Evolutionary conservation across 2,329 filamentous ascomycete species (phyloP), one percentile per base, ranked within the genome.

Genomic region (Aureobasidium namibiae): DNA sequence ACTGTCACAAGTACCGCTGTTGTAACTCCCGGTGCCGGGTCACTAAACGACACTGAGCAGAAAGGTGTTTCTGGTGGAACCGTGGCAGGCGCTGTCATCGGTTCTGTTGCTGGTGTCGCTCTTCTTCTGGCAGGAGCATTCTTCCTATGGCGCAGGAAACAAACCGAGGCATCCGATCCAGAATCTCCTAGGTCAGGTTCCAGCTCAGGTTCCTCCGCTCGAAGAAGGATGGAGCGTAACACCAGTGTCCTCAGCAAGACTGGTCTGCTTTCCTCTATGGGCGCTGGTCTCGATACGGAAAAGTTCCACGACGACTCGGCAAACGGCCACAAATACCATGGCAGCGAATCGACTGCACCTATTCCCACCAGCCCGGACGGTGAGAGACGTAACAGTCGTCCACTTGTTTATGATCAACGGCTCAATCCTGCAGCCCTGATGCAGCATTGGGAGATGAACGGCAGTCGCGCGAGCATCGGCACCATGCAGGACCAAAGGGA

Each of bases 371-470:
- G 65, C 53, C 67, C 69, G 31, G 65, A 65, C 38, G 69, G 69
- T 24, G 36, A 60, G 38, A 60, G 53, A 26, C 60, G 77, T 44
- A 70, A 72, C 57, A 79, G 76, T 61, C 70, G 73, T 58, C 76
- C 76, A 2, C 65, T 76, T 60, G 70, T 78, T 33, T 75, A 76
- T 61, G 77, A 80, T 60, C 76, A 78, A 61, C 70, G 77, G 24
- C 69, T 80, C 24, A 79, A 80, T 60, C 77, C 77, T 2, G 72
- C 72, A 7, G 75, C 75, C 3, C 69, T 79, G 29, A 75, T 78
- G 65, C 71, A 70, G 36, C 72, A 77, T 45, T 65, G 64, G 44
- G 69, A 72, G 36, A 73, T 74, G n/a, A 79, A 78, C 60, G 69
- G 69, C 18, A 78, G 76, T 60, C 73, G 73, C 23, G 70, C 74